Evolutionary conservation across 768 basidiomycete species (phyloP).

Genomic region (Xerocomellus dryophilus): DNA sequence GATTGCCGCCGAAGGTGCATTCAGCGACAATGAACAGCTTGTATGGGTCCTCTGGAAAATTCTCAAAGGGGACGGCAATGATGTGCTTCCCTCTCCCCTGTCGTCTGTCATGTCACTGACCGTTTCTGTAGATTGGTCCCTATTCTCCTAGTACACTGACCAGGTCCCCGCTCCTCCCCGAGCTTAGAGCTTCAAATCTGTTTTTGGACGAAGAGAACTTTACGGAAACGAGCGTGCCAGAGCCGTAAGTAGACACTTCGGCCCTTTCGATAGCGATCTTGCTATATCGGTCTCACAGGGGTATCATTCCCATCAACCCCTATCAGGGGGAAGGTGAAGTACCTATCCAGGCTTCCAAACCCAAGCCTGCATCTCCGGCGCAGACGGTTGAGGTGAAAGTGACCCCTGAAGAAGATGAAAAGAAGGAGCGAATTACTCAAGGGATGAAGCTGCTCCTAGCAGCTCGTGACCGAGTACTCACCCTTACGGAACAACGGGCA

Average conservation of each 20-base stretch:
- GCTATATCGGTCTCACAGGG: constrained; percentile 22
- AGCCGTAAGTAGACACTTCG: constrained; percentile 38
- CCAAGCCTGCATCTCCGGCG: background rate
- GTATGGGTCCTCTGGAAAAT: constrained; percentile 90
- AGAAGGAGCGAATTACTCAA: constrained; percentile 56
- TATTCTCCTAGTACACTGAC: constrained; percentile 75
- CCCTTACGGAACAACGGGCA: constrained; percentile 73
- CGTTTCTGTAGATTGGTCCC: constrained; percentile 62
- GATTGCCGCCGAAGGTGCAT: constrained; percentile 45
- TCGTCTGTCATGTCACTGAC: constrained; percentile 4
- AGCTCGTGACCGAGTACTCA: constrained; percentile 69
- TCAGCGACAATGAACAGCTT: constrained; percentile 67
- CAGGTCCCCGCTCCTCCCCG: constrained; percentile 70
- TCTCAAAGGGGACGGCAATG: constrained; percentile 75
- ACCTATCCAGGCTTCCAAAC: constrained; percentile 1
- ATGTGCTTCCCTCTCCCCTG: constrained; percentile 42
- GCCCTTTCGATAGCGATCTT: background rate
- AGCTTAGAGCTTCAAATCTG: constrained; percentile 70
- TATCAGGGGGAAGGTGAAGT: constrained; percentile 7
- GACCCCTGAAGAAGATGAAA: constrained; percentile 51
- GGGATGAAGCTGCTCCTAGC: constrained; percentile 67
- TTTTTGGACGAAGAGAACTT: constrained; percentile 62
- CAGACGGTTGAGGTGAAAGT: constrained; percentile 21
- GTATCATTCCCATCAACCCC: constrained; percentile 4
- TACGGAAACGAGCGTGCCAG: constrained; percentile 41